These are phyloP conservation scores for Ambispora gerdemannii DNA, from an alignment of 192 early-diverging fungal species.

Conservation along the genomic window DNA sequence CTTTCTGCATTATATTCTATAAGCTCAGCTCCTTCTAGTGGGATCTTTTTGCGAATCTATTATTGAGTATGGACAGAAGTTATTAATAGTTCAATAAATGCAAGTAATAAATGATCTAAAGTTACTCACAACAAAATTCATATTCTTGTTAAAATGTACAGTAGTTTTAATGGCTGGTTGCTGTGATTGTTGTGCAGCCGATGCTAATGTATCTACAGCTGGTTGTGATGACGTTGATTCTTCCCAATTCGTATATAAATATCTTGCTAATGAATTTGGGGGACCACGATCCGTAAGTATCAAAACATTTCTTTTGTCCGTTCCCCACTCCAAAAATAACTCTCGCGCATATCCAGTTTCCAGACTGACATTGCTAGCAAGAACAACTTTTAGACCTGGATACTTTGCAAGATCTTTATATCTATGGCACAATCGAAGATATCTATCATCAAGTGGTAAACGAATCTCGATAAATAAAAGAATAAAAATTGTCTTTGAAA, in stretches of 20 bases:
- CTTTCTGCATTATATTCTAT: slow-evolving; percentile 61
- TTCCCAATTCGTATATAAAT: slow-evolving; percentile 67
- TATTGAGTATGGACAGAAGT: neutral
- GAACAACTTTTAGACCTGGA: slow-evolving; percentile 75
- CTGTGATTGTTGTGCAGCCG: neutral
- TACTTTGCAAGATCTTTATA: slow-evolving; percentile 66
- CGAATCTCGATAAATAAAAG: too few relatives aligned
- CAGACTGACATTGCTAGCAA: slow-evolving; percentile 78
- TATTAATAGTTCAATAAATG: neutral
- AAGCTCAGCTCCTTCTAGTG: slow-evolving; percentile 86
- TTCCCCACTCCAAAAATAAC: slow-evolving; percentile 70
- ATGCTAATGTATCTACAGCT: neutral
- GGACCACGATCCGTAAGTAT: slow-evolving; percentile 77
- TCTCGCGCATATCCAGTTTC: slow-evolving; percentile 79
- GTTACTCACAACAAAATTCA: neutral
- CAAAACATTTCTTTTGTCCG: slow-evolving; percentile 54
- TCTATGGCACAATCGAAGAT: slow-evolving; percentile 63
- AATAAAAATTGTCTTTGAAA: too few relatives aligned
- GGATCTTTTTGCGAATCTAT: slow-evolving; percentile 60
- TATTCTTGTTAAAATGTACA: neutral
- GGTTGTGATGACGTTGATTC: neutral
- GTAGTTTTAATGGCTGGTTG: neutral
- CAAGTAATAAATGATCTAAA: neutral
- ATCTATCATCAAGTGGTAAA: slow-evolving; percentile 41
- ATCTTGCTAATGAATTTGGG: slow-evolving; percentile 64